phyloP scores from a whole-genome alignment of 306 rosid species.

The Citrullus amarus region DNA sequence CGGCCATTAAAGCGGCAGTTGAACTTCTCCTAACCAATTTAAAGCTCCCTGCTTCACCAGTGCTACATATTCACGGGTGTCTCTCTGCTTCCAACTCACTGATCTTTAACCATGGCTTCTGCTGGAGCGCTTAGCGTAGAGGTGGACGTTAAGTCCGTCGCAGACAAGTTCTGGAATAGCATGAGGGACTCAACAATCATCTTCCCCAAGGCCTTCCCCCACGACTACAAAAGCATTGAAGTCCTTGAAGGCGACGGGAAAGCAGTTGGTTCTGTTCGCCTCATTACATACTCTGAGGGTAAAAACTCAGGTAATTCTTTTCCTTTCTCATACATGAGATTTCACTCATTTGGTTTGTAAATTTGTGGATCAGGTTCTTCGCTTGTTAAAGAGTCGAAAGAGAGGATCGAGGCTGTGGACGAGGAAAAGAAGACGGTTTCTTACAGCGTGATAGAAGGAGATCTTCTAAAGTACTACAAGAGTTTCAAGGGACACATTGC shows the following conservation, averaged over 20 bases:
- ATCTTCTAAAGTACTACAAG: constrained; percentile 62
- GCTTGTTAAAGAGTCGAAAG: constrained; percentile 42
- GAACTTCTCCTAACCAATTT: constrained; percentile 25
- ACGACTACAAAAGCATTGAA: constrained; percentile 74
- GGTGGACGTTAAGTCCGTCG: constrained; percentile 28
- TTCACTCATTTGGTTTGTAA: not conserved
- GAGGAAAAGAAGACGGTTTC: constrained; percentile 35
- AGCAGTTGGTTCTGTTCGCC: constrained; percentile 57
- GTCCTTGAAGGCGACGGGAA: constrained; percentile 74
- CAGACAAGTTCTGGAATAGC: constrained; percentile 30
- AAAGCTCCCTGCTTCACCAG: constrained; percentile 8
- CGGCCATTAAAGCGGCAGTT: constrained; percentile 19
- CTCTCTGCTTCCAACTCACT: not conserved
- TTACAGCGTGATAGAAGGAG: constrained; percentile 56
- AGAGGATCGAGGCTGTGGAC: constrained; percentile 45
- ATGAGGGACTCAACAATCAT: constrained; percentile 24
- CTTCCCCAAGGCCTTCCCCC: constrained; percentile 40
- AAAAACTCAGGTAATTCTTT: not conserved
- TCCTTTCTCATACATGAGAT: not conserved
- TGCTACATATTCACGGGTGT: not conserved
- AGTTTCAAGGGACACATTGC: constrained; percentile 37
- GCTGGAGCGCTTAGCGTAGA: constrained; percentile 31
- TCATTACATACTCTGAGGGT: constrained; percentile 50
- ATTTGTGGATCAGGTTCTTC: constrained; percentile 34
- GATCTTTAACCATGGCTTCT: constrained; percentile 11